Percentiles rank a stretch among this genome's conserved stretches.
These are phyloP conservation scores for Sphagnum fallax DNA, from an alignment of 228 moss, liverwort and hornwort species.

Conservation along the genomic window DNA sequence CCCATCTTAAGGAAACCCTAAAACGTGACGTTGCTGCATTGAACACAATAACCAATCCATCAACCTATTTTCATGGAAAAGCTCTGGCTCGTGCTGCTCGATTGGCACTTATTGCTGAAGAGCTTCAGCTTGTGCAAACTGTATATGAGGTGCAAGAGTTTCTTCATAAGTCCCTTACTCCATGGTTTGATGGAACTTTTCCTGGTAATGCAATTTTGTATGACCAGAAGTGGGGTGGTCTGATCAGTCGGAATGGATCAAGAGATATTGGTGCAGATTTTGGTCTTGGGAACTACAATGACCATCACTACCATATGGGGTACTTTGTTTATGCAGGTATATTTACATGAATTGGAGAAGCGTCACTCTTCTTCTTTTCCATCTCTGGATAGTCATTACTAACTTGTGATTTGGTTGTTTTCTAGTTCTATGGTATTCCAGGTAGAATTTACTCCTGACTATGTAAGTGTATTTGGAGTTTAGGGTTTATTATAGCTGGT, in stretches of 20 bases:
- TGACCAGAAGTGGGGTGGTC: slow-evolving; percentile 65
- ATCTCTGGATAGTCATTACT: too few species aligned
- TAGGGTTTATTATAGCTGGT: too few species aligned
- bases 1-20: slow-evolving; percentile 50
- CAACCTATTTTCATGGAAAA: slow-evolving; percentile 86
- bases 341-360: not conserved
- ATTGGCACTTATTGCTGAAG: slow-evolving; percentile 79
- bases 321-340: slow-evolving; percentile 90
- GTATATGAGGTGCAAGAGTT: slow-evolving; percentile 54
- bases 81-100: slow-evolving; percentile 82
- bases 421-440: too few species aligned
- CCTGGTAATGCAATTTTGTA: slow-evolving; percentile 66
- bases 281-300: slow-evolving; percentile 80
- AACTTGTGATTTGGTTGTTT: too few species aligned
- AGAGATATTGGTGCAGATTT: slow-evolving; percentile 80
- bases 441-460: too few species aligned
- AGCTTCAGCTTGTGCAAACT: slow-evolving; percentile 34
- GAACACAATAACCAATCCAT: slow-evolving; percentile 43
- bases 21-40: slow-evolving; percentile 47
- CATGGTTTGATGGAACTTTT: slow-evolving; percentile 68
- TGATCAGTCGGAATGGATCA: slow-evolving; percentile 57
- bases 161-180: slow-evolving; percentile 49
- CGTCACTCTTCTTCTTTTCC: too few species aligned
- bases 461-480: too few species aligned
- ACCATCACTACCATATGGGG: slow-evolving; percentile 90